A percentile compares a stretch with the other conserved stretches of the same genome.
Conservation (phyloP, 345 rosid genomes). For the Schrenkiella parvula region DNA sequence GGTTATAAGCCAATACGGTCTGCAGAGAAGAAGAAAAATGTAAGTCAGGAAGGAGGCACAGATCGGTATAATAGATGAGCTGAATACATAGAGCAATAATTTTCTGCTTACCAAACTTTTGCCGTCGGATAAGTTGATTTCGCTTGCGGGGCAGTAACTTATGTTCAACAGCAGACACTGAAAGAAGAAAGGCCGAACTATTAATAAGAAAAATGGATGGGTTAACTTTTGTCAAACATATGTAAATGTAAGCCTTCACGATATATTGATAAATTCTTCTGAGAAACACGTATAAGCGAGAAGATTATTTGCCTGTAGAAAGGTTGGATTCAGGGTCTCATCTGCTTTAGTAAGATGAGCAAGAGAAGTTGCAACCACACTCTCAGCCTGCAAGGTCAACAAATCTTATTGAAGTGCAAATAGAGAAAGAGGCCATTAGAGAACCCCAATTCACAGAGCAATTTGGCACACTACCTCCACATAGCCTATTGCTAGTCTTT, state of each 20-base stretch:
- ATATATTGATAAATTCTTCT: not conserved
- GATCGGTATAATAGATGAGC: not conserved
- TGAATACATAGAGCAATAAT: not conserved
- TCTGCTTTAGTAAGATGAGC: conserved; percentile 55
- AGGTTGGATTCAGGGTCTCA: conserved; percentile 38
- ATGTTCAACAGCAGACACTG: conserved; percentile 97
- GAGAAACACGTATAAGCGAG: not conserved
- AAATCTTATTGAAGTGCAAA: not conserved
- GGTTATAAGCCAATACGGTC: conserved; percentile 77
- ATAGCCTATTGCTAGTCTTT: conserved; percentile 82
- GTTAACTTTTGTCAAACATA: not conserved
- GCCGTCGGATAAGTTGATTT: conserved; percentile 51
- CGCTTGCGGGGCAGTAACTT: conserved; percentile 89
- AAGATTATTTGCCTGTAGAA: conserved; percentile 66
- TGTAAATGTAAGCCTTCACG: not conserved
- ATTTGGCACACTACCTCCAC: conserved; percentile 49
- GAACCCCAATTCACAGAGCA: not conserved
- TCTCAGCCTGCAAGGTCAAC: conserved; percentile 63
- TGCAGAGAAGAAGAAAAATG: conserved; percentile 31
- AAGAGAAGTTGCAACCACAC: conserved; percentile 74
- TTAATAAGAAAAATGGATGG: not conserved
- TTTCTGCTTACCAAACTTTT: conserved; percentile 61
- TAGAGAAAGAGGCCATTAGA: not conserved
- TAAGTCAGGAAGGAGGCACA: conserved; percentile 11
- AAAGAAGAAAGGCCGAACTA: conserved; percentile 3